Percentiles rank a stretch among this genome's conserved stretches.
phyloP scores from a whole-genome alignment of 2,329 filamentous ascomycete genomes.

The Aspergillus sclerotialis region DNA sequence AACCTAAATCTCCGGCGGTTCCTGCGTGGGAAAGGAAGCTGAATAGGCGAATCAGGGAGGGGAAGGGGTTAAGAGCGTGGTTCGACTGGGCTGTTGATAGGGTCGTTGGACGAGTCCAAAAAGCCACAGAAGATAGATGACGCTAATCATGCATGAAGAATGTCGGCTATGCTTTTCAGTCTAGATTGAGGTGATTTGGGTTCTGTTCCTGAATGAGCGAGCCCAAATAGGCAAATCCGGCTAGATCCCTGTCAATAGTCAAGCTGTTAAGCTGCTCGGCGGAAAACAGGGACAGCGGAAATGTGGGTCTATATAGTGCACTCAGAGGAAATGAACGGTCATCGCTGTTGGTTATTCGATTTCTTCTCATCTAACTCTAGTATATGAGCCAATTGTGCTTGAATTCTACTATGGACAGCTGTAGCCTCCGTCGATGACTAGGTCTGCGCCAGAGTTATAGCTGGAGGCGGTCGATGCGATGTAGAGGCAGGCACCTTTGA shows the following conservation, averaged over 20 bases:
- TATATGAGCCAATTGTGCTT: not conserved
- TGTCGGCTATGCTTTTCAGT: no score
- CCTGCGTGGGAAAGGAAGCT: conserved; percentile 1
- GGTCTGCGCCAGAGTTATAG: conserved; percentile 69
- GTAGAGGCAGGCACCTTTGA: conserved; percentile 79
- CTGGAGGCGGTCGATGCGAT: conserved; percentile 74
- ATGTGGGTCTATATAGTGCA: no score
- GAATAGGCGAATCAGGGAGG: conserved; percentile 4
- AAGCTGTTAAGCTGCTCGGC: no score
- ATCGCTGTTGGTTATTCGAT: no score
- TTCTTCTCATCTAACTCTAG: no score
- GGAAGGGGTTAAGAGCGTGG: conserved; percentile 1
- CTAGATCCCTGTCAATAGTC: no score
- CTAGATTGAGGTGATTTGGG: no score
- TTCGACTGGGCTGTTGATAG: conserved; percentile 1
- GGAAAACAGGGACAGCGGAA: no score
- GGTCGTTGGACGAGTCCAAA: not conserved
- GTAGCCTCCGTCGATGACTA: conserved; percentile 72
- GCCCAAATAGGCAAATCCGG: no score
- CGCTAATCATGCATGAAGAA: no score
- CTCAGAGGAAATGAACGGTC: no score
- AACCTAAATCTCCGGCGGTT: conserved; percentile 4
- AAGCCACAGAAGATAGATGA: not conserved
- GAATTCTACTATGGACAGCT: conserved; percentile 13
- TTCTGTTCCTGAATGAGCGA: no score